Evolutionary conservation across 2,329 filamentous ascomycete species (phyloP), one percentile per base, ranked within the genome.

Genomic region (Dactylonectria estremocensis): DNA sequence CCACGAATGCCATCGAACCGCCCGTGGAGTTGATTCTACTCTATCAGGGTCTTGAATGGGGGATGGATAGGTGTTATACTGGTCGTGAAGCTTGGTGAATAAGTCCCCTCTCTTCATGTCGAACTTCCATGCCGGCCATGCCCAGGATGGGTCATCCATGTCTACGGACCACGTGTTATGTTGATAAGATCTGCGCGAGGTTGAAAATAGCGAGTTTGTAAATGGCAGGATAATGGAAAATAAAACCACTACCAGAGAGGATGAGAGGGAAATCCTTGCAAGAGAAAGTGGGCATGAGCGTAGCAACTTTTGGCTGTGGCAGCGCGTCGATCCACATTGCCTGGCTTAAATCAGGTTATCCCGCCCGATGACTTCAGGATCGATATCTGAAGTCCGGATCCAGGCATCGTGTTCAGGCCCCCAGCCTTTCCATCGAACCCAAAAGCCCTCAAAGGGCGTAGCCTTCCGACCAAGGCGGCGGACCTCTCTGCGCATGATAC

Each of bases 91-190:
- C 52, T 83, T 86, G 56, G 83, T 85, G 75, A 84, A 85, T 77
- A 89, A 83, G 71, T 88, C 87, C 31, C 84, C 83, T 72, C 82
- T 83, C 82, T 86, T 88, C 83, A 89, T 83, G 72, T 85, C 87
- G 80, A 89, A 89, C 76, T 89, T 89, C 86, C 87, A 89, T 68
- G 84, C 83, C 40, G 87, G 87, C 87, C 87, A 89, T 69, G 81
- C 79, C 74, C 77, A 81, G 69, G 76, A 80, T 48, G 82, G 82
- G 60, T 88, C 86, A 77, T 88, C 33, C 33, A 35, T 35, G 33
- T 35, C 86, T 69, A 70, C 61, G 59, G 55, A n/a, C 10, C 31
- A 22, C 9, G 43, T 28, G 43, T 31, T 35, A 31, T 57, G 35
- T 53, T 28, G 13, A 55, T 35, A 62, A 56, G 61, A 55, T 20